Base-by-base conservation (phyloP, 441 rosid genomes). In the Erysimum cheiri region DNA sequence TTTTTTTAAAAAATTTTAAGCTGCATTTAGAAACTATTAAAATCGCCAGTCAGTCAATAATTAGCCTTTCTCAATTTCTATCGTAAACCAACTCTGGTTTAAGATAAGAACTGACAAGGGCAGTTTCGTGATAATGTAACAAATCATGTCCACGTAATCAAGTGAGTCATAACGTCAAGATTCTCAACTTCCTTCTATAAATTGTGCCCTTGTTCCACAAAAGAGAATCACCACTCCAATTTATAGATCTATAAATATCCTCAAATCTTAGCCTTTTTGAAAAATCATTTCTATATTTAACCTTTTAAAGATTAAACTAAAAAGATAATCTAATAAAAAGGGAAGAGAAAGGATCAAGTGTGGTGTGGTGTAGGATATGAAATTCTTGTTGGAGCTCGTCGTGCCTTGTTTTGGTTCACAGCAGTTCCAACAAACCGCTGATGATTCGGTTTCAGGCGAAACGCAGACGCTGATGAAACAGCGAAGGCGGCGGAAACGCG, bases 371-470 rank as follows among this genome's bases (percentile, higher is more conserved):
- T 46, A 69, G 63, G 58, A 60, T 56, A 76, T 73, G 75, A 80
- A 79, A 50, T 67, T 14, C 71, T 64, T 57, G 77, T 60, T 63
- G 46, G 63, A 67, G 33, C 73, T 71, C 14, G 64, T 74, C 19
- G 72, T 74, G 52, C 69, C 76, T 78, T 78, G 71, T 31, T 87
- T 80, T 35, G 76, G 82, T 43, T 70, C 72, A 6, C 79, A 73
- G 19, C 71, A 70, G 53, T 2, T 71, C 26, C 54, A 59, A 3
- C 67, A 77, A 54, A 29, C 58, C 35, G 44, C 37, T 8, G 61
- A 17, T n/a, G 74, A 69, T 54, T 58, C 73, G 8, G 26, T 24
- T 40, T 69, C 61, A 46, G 63, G 33, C 77, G 88, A 77, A 75
- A 55, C 72, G 35, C 71, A 66, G 31, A 35, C 85, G 31, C 66